Evolutionary conservation across 2,329 filamentous ascomycete species (phyloP).

Genomic region (Neonectria sp.): DNA sequence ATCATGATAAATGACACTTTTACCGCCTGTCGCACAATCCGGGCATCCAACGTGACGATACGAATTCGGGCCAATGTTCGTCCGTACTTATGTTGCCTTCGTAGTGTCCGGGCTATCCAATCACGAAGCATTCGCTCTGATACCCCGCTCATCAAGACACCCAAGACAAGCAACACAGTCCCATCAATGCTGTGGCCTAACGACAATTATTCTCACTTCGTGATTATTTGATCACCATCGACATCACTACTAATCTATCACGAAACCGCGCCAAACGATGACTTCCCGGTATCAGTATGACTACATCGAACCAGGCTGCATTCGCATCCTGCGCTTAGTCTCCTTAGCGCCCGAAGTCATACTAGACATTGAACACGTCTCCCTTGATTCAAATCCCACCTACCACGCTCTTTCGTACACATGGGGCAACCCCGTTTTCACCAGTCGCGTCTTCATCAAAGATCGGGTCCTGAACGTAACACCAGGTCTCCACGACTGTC

Average conservation of each 20-base stretch:
- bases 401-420: slow-evolving; percentile 30
- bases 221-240: no score
- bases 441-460: slow-evolving; percentile 9
- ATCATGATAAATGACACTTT: background rate
- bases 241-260: background rate
- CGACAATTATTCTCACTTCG: no score
- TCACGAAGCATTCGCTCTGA: background rate
- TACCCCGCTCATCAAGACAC: background rate
- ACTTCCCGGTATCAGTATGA: slow-evolving; percentile 8
- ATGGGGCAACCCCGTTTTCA: slow-evolving; percentile 23
- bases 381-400: slow-evolving; percentile 11
- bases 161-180: no score
- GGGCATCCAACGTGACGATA: background rate
- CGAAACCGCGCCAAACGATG: background rate
- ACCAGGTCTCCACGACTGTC: slow-evolving; percentile 19
- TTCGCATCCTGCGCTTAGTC: slow-evolving; percentile 18
- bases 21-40: background rate
- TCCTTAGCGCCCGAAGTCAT: slow-evolving; percentile 20
- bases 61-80: background rate
- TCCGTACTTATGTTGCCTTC: background rate
- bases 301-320: slow-evolving; percentile 17
- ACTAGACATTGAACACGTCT: slow-evolving; percentile 8
- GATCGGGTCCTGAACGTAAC: slow-evolving; percentile 11
- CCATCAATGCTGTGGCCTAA: no score
- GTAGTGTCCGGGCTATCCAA: background rate